Conservation (phyloP, 768 basidiomycete species). For the Pholiota conissans region DNA sequence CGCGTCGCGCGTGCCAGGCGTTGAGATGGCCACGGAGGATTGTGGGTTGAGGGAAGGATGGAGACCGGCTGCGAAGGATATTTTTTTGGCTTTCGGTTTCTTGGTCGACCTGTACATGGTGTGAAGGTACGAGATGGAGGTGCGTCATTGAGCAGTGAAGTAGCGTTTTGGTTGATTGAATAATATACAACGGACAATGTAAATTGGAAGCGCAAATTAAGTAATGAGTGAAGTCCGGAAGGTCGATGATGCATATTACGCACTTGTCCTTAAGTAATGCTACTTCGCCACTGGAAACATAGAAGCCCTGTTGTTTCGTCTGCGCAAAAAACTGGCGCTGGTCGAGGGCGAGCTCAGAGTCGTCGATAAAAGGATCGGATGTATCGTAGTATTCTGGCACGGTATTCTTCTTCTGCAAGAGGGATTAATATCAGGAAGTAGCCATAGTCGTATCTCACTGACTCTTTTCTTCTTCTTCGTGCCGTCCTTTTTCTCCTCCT, state of each 20-base stretch:
- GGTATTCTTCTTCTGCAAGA: constrained; percentile 42
- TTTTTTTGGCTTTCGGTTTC: constrained; percentile 71
- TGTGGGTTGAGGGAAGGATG: constrained; percentile 16
- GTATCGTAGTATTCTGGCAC: constrained; percentile 86
- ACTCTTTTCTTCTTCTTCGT: constrained; percentile 15
- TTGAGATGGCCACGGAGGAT: background rate
- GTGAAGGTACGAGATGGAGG: constrained; percentile 15
- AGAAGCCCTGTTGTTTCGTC: constrained; percentile 92
- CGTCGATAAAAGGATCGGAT: constrained; percentile 94
- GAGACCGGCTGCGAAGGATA: constrained; percentile 25
- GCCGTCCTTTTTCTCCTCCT: constrained; percentile 30
- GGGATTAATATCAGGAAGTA: background rate
- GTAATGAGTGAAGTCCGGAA: too few species aligned
- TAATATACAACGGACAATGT: too few species aligned
- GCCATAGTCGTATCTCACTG: background rate
- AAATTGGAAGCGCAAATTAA: too few species aligned
- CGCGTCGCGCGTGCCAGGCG: constrained; percentile 42
- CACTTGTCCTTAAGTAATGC: constrained; percentile 80
- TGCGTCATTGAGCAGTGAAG: too few species aligned
- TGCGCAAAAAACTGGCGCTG: constrained; percentile 89
- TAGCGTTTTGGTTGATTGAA: too few species aligned
- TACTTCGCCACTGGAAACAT: constrained; percentile 86
- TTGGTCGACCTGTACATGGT: constrained; percentile 52
- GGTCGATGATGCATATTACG: too few species aligned
- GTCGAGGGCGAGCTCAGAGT: constrained; percentile 89